A percentile compares a stretch with the other conserved stretches of the same genome.
Evolutionary conservation across 352 stramenopile species (phyloP).

Genomic region (Pythium insidiosum): DNA sequence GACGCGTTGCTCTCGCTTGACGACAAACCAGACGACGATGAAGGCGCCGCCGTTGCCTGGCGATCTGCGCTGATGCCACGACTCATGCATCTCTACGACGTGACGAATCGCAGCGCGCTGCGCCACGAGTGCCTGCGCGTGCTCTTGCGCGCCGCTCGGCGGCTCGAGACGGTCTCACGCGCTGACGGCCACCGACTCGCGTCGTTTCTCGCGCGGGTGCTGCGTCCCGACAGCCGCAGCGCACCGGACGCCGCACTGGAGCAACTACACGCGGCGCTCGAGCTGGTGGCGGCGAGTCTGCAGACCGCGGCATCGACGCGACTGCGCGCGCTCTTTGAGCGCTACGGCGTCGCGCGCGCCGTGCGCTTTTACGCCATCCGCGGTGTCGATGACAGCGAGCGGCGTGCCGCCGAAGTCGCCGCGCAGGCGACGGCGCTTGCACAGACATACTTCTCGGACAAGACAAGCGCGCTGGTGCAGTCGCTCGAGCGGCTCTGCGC

Average conservation of each 20-base stretch:
- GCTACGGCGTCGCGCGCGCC: slow-evolving; percentile 38
- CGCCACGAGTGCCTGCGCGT: slow-evolving; percentile 49
- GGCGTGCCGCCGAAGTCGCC: too few relatives aligned
- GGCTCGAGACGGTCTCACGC: slow-evolving; percentile 21
- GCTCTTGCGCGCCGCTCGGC: slow-evolving; percentile 34
- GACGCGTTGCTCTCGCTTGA: slow-evolving; percentile 35
- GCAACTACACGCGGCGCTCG: slow-evolving; percentile 30
- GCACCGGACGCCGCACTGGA: slow-evolving; percentile 14
- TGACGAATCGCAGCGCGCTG: slow-evolving; percentile 35
- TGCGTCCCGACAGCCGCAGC: slow-evolving; percentile 30
- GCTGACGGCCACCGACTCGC: slow-evolving; percentile 29
- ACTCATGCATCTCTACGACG: slow-evolving; percentile 49
- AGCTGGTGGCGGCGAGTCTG: slow-evolving; percentile 31
- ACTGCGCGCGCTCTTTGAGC: slow-evolving; percentile 29
- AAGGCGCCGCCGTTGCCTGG: slow-evolving; percentile 26
- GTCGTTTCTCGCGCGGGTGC: slow-evolving; percentile 41
- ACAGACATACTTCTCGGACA: too few relatives aligned
- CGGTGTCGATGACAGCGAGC: background rate
- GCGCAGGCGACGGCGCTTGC: too few relatives aligned
- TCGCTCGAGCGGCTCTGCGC: too few relatives aligned
- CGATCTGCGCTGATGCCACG: slow-evolving; percentile 33
- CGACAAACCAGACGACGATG: slow-evolving; percentile 9
- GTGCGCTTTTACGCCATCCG: slow-evolving; percentile 37
- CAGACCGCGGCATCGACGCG: slow-evolving; percentile 1
- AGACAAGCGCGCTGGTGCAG: too few relatives aligned